Percentiles rank a stretch among this genome's conserved stretches.
Evolutionary conservation across 2,329 filamentous ascomycete species (phyloP).

Genomic region (Colletotrichum sidae): DNA sequence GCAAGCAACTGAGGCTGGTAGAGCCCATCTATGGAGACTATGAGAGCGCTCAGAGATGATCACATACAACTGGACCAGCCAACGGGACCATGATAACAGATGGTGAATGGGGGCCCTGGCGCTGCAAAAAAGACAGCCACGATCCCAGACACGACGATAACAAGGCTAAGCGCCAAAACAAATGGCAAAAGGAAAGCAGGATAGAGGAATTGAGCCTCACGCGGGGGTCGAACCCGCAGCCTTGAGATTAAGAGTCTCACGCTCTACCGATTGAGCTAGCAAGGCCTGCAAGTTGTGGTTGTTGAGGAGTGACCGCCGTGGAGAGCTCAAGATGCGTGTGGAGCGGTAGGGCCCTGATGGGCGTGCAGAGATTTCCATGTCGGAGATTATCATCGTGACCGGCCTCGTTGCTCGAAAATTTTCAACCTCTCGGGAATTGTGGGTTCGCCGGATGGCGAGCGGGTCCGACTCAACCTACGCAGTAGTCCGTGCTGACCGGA

Average conservation of each 20-base stretch:
- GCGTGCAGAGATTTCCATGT: not conserved
- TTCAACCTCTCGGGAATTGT: conserved; percentile 1
- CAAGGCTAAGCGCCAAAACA: not conserved
- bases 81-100: too few species aligned
- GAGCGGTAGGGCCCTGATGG: conserved; percentile 15
- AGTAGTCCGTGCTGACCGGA: not conserved
- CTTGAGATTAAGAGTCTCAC: conserved; percentile 71
- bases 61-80: too few species aligned
- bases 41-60: too few species aligned
- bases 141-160: too few species aligned
- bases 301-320: not conserved
- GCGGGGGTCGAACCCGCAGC: conserved; percentile 42
- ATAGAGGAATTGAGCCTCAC: conserved; percentile 41
- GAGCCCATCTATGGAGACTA: too few species aligned
- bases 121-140: too few species aligned
- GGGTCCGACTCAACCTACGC: not conserved
- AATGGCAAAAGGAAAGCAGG: conserved; percentile 5
- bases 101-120: too few species aligned
- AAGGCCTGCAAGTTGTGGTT: conserved; percentile 28
- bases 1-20: too few species aligned
- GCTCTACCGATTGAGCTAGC: conserved; percentile 80
- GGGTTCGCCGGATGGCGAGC: not conserved
- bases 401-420: not conserved
- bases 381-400: conserved; percentile 3
- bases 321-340: conserved; percentile 1